These are phyloP conservation scores for Pleurotus citrinopileatus DNA, from an alignment of 768 basidiomycete species.

Conservation along the genomic window DNA sequence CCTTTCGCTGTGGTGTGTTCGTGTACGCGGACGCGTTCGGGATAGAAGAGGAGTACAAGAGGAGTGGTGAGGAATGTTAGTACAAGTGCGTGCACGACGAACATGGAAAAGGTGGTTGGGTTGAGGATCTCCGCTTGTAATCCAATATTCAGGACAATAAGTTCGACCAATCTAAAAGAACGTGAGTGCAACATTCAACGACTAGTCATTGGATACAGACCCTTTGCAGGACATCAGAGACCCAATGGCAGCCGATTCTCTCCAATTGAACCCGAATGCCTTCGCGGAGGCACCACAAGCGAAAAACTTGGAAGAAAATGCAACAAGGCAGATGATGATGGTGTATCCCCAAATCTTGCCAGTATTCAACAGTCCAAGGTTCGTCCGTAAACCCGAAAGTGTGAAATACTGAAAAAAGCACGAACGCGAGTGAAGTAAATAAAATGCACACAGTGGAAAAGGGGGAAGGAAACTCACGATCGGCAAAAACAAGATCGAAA, in stretches of 20 bases:
- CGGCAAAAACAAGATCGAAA: slow-evolving; percentile 71
- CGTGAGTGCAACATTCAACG: neutral
- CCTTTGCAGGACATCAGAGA: slow-evolving; percentile 91
- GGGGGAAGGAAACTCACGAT: slow-evolving; percentile 55
- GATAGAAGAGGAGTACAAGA: slow-evolving; percentile 76
- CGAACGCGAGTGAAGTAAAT: neutral
- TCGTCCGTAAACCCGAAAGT: slow-evolving; percentile 75
- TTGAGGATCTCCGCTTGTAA: slow-evolving; percentile 63
- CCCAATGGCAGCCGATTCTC: slow-evolving; percentile 85
- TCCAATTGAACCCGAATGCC: slow-evolving; percentile 58
- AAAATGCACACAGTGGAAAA: neutral
- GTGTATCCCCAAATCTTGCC: slow-evolving; percentile 84
- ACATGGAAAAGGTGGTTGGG: slow-evolving; percentile 80
- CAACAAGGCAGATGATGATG: slow-evolving; percentile 68
- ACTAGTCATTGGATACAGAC: slow-evolving; percentile 32
- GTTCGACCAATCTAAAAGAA: slow-evolving; percentile 62
- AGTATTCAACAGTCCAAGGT: slow-evolving; percentile 72
- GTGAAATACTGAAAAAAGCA: slow-evolving; percentile 83
- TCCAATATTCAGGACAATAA: slow-evolving; percentile 91
- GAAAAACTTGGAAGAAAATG: slow-evolving; percentile 79
- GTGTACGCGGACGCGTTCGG: slow-evolving; percentile 51
- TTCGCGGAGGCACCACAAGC: slow-evolving; percentile 64
- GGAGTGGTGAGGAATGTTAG: slow-evolving; percentile 87
- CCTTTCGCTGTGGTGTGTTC: slow-evolving; percentile 18
- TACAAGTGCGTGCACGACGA: slow-evolving; percentile 75